Conservation (phyloP, 768 basidiomycete genomes). For the Fibroporia radiculosa region DNA sequence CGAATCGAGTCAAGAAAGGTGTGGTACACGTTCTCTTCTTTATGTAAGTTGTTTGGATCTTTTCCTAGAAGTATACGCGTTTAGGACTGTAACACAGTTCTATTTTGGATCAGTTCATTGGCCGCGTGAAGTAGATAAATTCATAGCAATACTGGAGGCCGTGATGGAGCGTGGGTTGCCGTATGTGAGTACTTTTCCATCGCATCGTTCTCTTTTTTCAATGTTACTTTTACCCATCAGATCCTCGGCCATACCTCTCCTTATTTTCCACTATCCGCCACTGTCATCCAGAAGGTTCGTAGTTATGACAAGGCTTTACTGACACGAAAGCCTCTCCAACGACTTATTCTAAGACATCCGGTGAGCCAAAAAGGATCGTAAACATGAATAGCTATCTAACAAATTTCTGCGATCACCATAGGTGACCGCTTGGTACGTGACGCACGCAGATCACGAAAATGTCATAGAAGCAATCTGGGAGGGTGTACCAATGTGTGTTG, state of each 20-base stretch:
- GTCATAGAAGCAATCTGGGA: constrained; percentile 12
- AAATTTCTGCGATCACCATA: not conserved
- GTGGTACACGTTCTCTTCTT: constrained; percentile 13
- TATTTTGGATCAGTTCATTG: constrained; percentile 16
- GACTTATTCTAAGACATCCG: constrained; percentile 14
- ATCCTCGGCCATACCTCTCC: constrained; percentile 13
- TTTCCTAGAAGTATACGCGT: not conserved
- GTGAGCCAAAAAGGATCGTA: constrained; percentile 5
- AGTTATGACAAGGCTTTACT: constrained; percentile 11
- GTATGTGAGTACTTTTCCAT: constrained; percentile 8
- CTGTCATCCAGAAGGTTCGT: constrained; percentile 6
- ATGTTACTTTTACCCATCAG: not conserved
- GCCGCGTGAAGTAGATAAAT: constrained; percentile 11
- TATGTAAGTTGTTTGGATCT: constrained; percentile 10
- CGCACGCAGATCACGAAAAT: constrained; percentile 12
- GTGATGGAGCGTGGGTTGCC: constrained; percentile 13
- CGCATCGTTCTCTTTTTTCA: not conserved
- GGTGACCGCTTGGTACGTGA: constrained; percentile 12
- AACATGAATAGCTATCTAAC: not conserved
- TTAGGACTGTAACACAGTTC: constrained; percentile 5
- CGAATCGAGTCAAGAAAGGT: too few species aligned
- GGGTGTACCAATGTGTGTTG: constrained; percentile 16
- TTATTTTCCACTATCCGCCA: constrained; percentile 5
- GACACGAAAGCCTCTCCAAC: constrained; percentile 17
- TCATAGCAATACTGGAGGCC: constrained; percentile 14